phyloP scores from a whole-genome alignment of 1,284 basidiomycete genomes.

The Peniophora sp. region DNA sequence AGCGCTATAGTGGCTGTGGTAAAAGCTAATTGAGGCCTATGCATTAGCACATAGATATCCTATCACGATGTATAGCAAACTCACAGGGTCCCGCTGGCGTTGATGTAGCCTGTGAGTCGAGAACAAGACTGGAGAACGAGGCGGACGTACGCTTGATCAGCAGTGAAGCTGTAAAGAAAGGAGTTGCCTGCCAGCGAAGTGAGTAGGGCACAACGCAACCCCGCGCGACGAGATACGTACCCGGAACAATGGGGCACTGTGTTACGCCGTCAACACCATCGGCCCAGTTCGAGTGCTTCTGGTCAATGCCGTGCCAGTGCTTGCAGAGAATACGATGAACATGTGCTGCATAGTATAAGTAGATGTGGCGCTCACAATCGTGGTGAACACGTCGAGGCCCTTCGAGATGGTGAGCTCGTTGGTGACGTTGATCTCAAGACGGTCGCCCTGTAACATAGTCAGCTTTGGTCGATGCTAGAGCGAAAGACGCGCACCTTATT shows the following conservation, averaged over 20 bases:
- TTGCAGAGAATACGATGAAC: slow-evolving; percentile 22
- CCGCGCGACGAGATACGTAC: background rate
- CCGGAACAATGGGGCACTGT: slow-evolving; percentile 14
- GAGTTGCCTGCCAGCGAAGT: slow-evolving; percentile 21
- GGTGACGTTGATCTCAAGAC: slow-evolving; percentile 2
- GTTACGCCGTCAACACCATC: slow-evolving; percentile 29
- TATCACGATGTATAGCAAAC: no score
- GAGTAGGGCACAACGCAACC: background rate
- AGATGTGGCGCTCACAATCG: slow-evolving; percentile 4
- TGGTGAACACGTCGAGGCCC: slow-evolving; percentile 1
- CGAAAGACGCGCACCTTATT: background rate
- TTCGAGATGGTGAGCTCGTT: slow-evolving; percentile 1
- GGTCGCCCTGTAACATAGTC: background rate
- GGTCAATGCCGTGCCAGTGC: slow-evolving; percentile 43
- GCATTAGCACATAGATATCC: no score
- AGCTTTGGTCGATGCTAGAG: background rate
- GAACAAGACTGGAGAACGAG: background rate
- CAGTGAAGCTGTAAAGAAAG: slow-evolving; percentile 10
- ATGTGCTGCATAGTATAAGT: background rate
- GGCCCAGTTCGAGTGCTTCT: slow-evolving; percentile 21
- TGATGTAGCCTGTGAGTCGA: no score
- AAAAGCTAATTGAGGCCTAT: slow-evolving; percentile 6
- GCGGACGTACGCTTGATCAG: slow-evolving; percentile 6
- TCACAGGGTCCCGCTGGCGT: background rate
- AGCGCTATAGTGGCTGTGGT: slow-evolving; percentile 21